phyloP scores from a whole-genome alignment of 1,284 basidiomycete species.

The Ceratobasidium theobromae region DNA sequence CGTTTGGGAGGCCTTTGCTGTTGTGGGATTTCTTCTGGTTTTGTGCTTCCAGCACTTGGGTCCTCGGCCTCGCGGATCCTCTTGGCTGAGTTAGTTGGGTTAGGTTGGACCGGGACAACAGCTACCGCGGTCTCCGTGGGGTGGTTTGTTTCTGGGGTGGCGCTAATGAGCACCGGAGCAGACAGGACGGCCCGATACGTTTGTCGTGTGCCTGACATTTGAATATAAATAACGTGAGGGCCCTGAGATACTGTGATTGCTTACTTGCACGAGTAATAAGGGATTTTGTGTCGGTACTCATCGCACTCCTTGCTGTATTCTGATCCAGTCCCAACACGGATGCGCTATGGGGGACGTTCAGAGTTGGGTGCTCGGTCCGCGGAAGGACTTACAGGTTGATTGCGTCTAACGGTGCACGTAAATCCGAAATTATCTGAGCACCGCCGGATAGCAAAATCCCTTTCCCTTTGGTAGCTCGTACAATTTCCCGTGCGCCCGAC shows the following conservation, averaged over 20 bases:
- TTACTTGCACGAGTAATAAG: slow-evolving; percentile 70
- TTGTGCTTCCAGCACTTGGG: neutral
- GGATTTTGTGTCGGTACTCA: slow-evolving; percentile 62
- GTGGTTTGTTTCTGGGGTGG: neutral
- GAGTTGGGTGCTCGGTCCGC: neutral
- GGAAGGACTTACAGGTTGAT: slow-evolving; percentile 62
- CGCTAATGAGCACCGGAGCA: slow-evolving; percentile 59
- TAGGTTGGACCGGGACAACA: neutral
- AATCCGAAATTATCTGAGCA: slow-evolving; percentile 55
- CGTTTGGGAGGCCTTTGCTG: slow-evolving; percentile 2
- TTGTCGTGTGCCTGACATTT: slow-evolving; percentile 51
- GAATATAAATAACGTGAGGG: neutral
- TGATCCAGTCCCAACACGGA: slow-evolving; percentile 65
- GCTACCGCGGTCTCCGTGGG: neutral
- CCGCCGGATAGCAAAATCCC: slow-evolving; percentile 69
- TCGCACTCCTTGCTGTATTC: slow-evolving; percentile 62
- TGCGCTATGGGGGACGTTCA: slow-evolving; percentile 48
- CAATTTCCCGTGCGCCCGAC: slow-evolving; percentile 70
- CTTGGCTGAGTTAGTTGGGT: neutral
- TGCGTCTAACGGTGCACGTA: slow-evolving; percentile 68
- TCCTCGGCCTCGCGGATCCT: slow-evolving; percentile 12
- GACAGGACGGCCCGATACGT: slow-evolving; percentile 72
- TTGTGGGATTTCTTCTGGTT: neutral
- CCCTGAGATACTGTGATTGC: slow-evolving; percentile 40
- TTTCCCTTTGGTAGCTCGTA: slow-evolving; percentile 74